These are phyloP conservation scores for Tolypocladium paradoxum DNA, from an alignment of 2,329 filamentous ascomycete species.

Conservation along the genomic window DNA sequence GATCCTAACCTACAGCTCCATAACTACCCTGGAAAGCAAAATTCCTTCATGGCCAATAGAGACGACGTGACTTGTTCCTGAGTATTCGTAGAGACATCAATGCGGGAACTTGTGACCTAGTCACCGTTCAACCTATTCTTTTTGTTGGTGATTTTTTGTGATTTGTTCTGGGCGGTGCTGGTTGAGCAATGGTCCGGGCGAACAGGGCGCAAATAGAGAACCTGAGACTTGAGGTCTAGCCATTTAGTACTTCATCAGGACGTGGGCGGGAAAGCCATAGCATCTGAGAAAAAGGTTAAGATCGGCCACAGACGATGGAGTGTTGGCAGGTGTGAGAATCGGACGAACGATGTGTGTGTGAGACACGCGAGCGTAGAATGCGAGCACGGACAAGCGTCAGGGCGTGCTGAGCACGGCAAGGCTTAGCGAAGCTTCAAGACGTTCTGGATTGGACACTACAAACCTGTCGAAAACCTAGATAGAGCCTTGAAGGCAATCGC, in stretches of 20 bases:
- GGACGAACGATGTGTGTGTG: constrained; percentile 3
- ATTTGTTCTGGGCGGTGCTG: not conserved
- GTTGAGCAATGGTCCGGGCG: not conserved
- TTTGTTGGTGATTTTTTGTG: not conserved
- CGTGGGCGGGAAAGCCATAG: constrained; percentile 1
- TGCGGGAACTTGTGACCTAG: not conserved
- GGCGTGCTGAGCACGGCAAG: not conserved
- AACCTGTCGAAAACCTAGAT: constrained; percentile 38
- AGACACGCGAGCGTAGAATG: not conserved
- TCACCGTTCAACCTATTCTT: not conserved
- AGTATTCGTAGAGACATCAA: constrained; percentile 2
- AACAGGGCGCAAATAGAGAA: not conserved
- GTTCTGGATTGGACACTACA: constrained; percentile 12
- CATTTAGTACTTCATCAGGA: constrained; percentile 6
- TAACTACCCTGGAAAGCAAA: constrained; percentile 2
- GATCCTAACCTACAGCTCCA: constrained; percentile 5
- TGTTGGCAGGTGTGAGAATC: constrained; percentile 2
- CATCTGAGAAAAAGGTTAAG: constrained; percentile 5
- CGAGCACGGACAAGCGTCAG: constrained; percentile 1
- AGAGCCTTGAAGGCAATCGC: constrained; percentile 21
- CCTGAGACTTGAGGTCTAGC: constrained; percentile 6
- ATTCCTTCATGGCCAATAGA: not conserved
- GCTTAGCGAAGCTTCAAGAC: not conserved
- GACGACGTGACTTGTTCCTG: not conserved
- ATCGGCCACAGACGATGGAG: not conserved